phyloP scores from a whole-genome alignment of 768 basidiomycete genomes.

The Tulasnella sp. region DNA sequence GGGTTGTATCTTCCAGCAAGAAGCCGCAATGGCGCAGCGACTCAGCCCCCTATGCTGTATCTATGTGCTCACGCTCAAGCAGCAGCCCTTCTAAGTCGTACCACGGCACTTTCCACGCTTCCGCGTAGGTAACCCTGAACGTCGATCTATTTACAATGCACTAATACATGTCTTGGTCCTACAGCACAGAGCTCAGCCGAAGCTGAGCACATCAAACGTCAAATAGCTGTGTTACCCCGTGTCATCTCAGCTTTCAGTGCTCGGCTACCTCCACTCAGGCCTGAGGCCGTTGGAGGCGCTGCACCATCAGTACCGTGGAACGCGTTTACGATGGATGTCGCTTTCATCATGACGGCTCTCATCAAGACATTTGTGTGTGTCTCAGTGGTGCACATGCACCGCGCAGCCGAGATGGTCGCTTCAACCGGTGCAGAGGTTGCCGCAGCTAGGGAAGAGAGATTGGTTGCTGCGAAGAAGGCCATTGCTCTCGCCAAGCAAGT shows the following conservation, averaged over 20 bases:
- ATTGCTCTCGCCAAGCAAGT: slow-evolving; percentile 4
- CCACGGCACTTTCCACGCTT: not conserved
- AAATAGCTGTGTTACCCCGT: slow-evolving; percentile 2
- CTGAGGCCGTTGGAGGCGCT: not conserved
- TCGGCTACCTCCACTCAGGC: slow-evolving; percentile 1
- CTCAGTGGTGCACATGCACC: slow-evolving; percentile 13
- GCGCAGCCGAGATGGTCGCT: slow-evolving; percentile 8
- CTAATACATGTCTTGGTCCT: not conserved
- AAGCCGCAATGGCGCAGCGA: not conserved
- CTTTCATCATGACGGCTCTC: not conserved
- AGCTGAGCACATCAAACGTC: not conserved
- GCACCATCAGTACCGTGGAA: not conserved
- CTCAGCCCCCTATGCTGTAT: not conserved
- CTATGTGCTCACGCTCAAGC: slow-evolving; percentile 2
- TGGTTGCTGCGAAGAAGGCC: slow-evolving; percentile 1
- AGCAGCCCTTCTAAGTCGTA: slow-evolving; percentile 1
- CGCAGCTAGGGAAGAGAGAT: slow-evolving; percentile 1
- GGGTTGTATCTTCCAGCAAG: not conserved
- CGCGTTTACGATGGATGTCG: slow-evolving; percentile 1
- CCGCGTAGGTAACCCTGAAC: not conserved
- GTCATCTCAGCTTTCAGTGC: slow-evolving; percentile 6
- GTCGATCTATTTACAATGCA: not conserved
- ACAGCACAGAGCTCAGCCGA: slow-evolving; percentile 3
- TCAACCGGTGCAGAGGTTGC: not conserved
- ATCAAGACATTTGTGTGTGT: slow-evolving; percentile 4